A percentile compares a stretch with the other conserved stretches of the same genome.
These are phyloP conservation scores for Agrostemma githago DNA, from an alignment of 148 eudicot genomes.

Conservation along the genomic window DNA sequence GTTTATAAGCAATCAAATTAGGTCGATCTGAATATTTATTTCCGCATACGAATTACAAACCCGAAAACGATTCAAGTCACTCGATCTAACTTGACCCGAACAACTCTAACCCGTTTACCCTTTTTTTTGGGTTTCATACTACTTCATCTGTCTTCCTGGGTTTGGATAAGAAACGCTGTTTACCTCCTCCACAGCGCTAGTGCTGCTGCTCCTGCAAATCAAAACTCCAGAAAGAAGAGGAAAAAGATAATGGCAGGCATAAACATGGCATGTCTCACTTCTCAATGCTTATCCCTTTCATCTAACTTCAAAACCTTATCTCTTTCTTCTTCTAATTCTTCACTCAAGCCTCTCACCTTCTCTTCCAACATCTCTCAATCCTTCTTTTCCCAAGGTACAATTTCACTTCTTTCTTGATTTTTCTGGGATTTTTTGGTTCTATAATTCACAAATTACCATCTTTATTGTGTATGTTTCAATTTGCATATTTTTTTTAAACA, in stretches of 20 bases:
- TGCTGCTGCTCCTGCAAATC: neutral
- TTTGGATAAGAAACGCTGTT: conserved; percentile 13
- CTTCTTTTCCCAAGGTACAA: conserved; percentile 56
- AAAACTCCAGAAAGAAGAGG: neutral
- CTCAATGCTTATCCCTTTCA: conserved; percentile 39
- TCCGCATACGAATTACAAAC: no score
- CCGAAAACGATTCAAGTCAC: no score
- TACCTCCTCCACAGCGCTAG: neutral
- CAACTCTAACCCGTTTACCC: no score
- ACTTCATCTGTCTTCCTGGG: neutral
- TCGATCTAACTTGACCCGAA: no score
- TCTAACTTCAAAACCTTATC: conserved; percentile 38
- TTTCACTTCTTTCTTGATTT: neutral
- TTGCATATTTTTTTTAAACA: no score
- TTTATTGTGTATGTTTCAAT: neutral
- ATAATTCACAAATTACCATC: neutral
- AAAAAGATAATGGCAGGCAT: conserved; percentile 24
- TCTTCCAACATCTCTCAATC: conserved; percentile 39
- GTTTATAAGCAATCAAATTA: neutral
- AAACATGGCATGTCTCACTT: conserved; percentile 30
- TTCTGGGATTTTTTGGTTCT: neutral
- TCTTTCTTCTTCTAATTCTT: conserved; percentile 29
- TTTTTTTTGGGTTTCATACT: neutral
- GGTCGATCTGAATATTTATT: neutral
- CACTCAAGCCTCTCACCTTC: conserved; percentile 46